Evolutionary conservation across 768 basidiomycete species (phyloP), one percentile per base, ranked within the genome.

Genomic region (Mycena indigotica): DNA sequence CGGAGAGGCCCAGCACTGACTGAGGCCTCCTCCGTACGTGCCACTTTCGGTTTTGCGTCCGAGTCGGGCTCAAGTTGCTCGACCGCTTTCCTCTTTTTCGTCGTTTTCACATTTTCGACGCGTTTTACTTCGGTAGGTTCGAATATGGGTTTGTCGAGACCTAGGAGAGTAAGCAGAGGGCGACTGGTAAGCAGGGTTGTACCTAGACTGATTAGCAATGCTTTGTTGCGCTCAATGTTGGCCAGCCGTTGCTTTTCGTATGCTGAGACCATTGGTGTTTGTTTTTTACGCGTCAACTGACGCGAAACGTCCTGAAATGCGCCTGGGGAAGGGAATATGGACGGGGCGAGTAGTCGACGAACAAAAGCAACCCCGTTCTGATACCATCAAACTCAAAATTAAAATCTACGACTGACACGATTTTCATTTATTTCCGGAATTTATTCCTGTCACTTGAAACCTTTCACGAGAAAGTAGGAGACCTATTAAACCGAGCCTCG

Each of bases 91-190:
- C 80, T 67, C 64, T 87, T 85, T 60, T 75, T 78, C 0, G 13
- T 66, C 38, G 16, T 71, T 65, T 30, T 63, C 8, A 49, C 28
- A 5, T 41, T 66, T 67, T 58, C 74, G 68, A 5, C 61, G 62
- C 17, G 63, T 58, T 48, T 71, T 76, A 30, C 25, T 56, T 81
- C 81, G 57, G 75, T 79, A 0, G 82, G 81, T 58, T 83, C 84
- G 21, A 77, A 72, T 1, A 70, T 52, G 23, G 83, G 82, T 52
- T 74, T 76, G 50, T 79, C 76, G 1, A 88, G 69, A 0, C 76
- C 81, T 6, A 86, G 66, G 38, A 49, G 52, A n/a, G 49, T 48
- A 28, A 57, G 17, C 52, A 35, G 17, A 48, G 52, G 17, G 21
- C 24, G 13, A 29, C 24, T 3, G n/a, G 56, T 16, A n/a, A 32